Evolutionary conservation across 768 basidiomycete genomes (phyloP).

Genomic region (Coprinellus aureogranulatus): DNA sequence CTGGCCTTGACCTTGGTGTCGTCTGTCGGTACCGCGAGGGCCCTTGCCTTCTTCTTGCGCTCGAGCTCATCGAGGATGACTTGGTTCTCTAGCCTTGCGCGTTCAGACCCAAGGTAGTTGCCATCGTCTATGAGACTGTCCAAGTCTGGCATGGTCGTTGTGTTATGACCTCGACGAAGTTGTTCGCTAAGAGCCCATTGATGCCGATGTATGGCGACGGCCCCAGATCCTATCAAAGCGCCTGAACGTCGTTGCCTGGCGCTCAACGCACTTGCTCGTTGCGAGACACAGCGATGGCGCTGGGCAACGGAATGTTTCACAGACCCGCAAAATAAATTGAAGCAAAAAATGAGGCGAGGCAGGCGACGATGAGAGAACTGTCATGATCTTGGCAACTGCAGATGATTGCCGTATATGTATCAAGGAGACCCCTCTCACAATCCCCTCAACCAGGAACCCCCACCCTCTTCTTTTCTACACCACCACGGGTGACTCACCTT

Average conservation of each 20-base stretch:
- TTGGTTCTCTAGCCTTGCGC: slow-evolving; percentile 77
- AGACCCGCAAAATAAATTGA: too few relatives aligned
- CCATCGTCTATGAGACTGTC: slow-evolving; percentile 80
- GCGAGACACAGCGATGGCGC: too few relatives aligned
- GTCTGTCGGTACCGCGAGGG: slow-evolving; percentile 94
- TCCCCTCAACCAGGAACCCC: slow-evolving; percentile 5
- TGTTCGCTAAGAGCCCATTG: neutral
- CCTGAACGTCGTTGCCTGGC: neutral
- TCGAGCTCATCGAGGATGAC: slow-evolving; percentile 95
- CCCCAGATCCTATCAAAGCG: neutral
- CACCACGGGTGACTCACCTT: slow-evolving; percentile 18
- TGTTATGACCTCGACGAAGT: neutral
- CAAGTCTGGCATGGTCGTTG: slow-evolving; percentile 60
- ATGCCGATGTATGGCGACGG: neutral
- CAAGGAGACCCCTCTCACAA: slow-evolving; percentile 1
- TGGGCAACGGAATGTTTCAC: neutral
- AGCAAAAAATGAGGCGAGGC: neutral
- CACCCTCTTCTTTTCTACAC: slow-evolving; percentile 9
- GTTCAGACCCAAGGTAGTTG: slow-evolving; percentile 68
- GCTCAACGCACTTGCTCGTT: too few relatives aligned
- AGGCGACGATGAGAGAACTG: neutral
- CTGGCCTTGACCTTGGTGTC: slow-evolving; percentile 89
- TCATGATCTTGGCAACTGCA: slow-evolving; percentile 11
- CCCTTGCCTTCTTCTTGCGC: slow-evolving; percentile 91
- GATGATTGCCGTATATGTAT: slow-evolving; percentile 8